Evolutionary conservation across 257 asterid genomes (phyloP).

Genomic region (Salvia rosmarinus): DNA sequence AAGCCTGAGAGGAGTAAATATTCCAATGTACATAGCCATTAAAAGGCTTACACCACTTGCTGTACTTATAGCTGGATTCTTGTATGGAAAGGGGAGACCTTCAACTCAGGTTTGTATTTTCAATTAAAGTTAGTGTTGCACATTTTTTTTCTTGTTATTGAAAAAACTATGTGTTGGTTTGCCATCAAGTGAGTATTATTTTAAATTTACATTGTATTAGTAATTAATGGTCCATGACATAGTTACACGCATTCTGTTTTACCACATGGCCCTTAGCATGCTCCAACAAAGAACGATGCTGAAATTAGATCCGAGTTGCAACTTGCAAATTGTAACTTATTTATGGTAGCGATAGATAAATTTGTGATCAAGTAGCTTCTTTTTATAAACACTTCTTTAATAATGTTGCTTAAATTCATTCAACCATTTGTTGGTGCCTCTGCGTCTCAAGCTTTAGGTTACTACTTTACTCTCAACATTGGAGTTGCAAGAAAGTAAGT

Average conservation of each 20-base stretch:
- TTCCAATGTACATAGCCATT: conserved; percentile 99
- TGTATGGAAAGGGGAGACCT: conserved; percentile 85
- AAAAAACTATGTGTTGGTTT: not conserved
- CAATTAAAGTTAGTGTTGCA: not conserved
- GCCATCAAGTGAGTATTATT: not conserved
- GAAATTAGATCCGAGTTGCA: not conserved
- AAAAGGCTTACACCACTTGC: conserved; percentile 98
- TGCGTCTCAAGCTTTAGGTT: conserved; percentile 9
- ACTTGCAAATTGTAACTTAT: not conserved
- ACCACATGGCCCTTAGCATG: not conserved
- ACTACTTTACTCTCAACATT: not conserved
- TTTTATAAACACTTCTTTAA: not conserved
- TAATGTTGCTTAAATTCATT: not conserved
- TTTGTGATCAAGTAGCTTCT: conserved; percentile 7
- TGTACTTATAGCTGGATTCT: conserved; percentile 87
- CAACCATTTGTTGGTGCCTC: not conserved
- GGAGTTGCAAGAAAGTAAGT: conserved; percentile 1
- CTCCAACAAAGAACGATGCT: conserved; percentile 1
- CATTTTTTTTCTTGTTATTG: not conserved
- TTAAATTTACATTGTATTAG: not conserved
- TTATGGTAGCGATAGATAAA: conserved; percentile 10
- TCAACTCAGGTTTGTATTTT: conserved; percentile 69
- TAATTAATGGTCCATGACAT: not conserved
- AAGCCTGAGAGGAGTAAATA: conserved; percentile 96
- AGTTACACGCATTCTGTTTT: not conserved